phyloP scores from a whole-genome alignment of 108 stramenopile species.

The Ochromonas danica region DNA sequence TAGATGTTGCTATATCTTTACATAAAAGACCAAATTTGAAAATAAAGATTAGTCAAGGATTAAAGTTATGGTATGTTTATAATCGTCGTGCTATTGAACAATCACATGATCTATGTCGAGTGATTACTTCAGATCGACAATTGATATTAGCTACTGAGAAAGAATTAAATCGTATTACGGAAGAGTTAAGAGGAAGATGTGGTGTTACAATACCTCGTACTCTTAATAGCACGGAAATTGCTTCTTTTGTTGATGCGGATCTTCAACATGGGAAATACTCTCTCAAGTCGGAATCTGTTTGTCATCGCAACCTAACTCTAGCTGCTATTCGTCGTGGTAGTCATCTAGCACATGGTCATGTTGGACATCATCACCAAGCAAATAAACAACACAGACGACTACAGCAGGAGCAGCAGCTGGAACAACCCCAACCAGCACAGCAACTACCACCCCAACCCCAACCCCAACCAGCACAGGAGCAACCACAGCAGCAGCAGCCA shows the following conservation, averaged over 20 bases:
- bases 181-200: slow-evolving; percentile 68
- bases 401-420: too few relatives aligned
- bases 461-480: too few relatives aligned
- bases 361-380: too few relatives aligned
- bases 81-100: slow-evolving; percentile 76
- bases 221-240: slow-evolving; percentile 60
- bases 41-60: slow-evolving; percentile 64
- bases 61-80: slow-evolving; percentile 79
- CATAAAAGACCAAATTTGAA: slow-evolving; percentile 65
- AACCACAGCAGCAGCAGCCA: too few relatives aligned
- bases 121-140: slow-evolving; percentile 69
- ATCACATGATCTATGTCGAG: slow-evolving; percentile 66
- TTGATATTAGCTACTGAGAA: slow-evolving; percentile 62
- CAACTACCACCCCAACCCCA: too few relatives aligned
- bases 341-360: too few relatives aligned
- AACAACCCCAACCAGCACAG: too few relatives aligned
- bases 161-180: slow-evolving; percentile 70
- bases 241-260: slow-evolving; percentile 70
- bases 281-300: too few relatives aligned
- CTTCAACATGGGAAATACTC: slow-evolving; percentile 69
- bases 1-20: slow-evolving; percentile 82
- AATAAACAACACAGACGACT: too few relatives aligned
- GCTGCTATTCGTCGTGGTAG: too few relatives aligned
- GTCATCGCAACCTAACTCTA: too few relatives aligned
- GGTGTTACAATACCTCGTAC: slow-evolving; percentile 65